Base-by-base conservation (phyloP, 2,329 filamentous ascomycete genomes). In the Colletotrichum sp. region DNA sequence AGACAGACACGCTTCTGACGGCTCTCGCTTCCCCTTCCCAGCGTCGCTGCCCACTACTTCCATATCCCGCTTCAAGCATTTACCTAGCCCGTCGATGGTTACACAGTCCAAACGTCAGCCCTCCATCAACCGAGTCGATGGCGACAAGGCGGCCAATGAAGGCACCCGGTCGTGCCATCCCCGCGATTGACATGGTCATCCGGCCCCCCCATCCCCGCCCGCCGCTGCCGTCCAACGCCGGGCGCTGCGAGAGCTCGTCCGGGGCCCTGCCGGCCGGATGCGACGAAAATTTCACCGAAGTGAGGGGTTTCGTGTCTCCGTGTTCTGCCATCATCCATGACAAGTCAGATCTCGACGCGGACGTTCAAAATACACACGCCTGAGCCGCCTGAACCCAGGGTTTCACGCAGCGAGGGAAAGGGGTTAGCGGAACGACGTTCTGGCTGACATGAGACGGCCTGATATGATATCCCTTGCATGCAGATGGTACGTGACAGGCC, bases 381-480 rank as follows among this genome's bases (percentile, higher is more conserved):
- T 12, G 59, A 61, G 28, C 61, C 28, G 26, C 32, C 32, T 71
- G n/a, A 28, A n/a, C 10, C 59, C 16, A 52, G n/a, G 24, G 43
- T n/a, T 64, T 61, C 65, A 48, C 57, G 66, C 64, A 39, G 3
- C 18, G 12, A 52, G 43, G 10, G 43, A 52, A 52, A 66, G 26
- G 28, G 21, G 15, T 43, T 32, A 18, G 57, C 57, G 34, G 43
- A 73, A 15, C 73, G 57, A 52, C 32, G 26, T 68, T 48, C 34
- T 60, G 21, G 67, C 69, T 73, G 73, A 75, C 73, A 75, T 60
- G 63, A 72, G 26, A 59, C 63, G 36, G 21, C 48, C 43, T 43
- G 43, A 57, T 73, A 75, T 75, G 57, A 67, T 59, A 73, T 75
- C 57, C 63, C 63, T 68, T 75, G 43, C 73, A 75, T 73, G 70